Percentiles rank a stretch among this genome's conserved stretches.
These are phyloP conservation scores for Ophiostoma australiae DNA, from an alignment of 2,329 filamentous ascomycete genomes.

Conservation along the genomic window DNA sequence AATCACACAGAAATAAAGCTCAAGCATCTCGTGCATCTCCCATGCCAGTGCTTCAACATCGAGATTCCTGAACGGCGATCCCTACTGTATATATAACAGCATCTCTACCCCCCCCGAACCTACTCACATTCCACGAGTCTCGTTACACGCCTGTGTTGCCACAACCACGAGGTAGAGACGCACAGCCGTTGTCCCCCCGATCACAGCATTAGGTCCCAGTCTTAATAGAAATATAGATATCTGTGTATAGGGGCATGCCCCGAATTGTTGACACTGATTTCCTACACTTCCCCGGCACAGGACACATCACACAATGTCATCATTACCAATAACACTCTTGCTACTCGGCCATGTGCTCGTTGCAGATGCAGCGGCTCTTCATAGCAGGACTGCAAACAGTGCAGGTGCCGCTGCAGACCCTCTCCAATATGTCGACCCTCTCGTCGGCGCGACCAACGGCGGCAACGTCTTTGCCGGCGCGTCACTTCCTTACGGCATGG, in stretches of 20 bases:
- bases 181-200: not conserved
- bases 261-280: not conserved
- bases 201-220: slow-evolving; percentile 10
- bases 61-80: not conserved
- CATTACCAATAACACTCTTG: not conserved
- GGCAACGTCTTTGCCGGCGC: slow-evolving; percentile 40
- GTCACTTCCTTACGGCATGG: slow-evolving; percentile 46
- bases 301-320: not conserved
- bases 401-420: slow-evolving; percentile 21
- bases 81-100: not conserved
- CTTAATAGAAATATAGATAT: not conserved
- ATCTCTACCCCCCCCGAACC: not conserved
- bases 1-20: too few relatives aligned
- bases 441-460: slow-evolving; percentile 39
- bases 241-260: not conserved
- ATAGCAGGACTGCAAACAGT: not conserved
- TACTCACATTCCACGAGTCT: not conserved
- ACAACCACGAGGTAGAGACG: not conserved
- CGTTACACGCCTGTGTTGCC: not conserved
- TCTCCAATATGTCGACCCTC: slow-evolving; percentile 34
- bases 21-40: not conserved
- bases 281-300: not conserved
- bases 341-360: slow-evolving; percentile 10
- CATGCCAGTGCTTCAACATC: not conserved
- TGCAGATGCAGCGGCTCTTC: not conserved